A percentile compares a stretch with the other conserved stretches of the same genome.
phyloP scores from a whole-genome alignment of 768 basidiomycete species.

The Leccinum longicurvipes region DNA sequence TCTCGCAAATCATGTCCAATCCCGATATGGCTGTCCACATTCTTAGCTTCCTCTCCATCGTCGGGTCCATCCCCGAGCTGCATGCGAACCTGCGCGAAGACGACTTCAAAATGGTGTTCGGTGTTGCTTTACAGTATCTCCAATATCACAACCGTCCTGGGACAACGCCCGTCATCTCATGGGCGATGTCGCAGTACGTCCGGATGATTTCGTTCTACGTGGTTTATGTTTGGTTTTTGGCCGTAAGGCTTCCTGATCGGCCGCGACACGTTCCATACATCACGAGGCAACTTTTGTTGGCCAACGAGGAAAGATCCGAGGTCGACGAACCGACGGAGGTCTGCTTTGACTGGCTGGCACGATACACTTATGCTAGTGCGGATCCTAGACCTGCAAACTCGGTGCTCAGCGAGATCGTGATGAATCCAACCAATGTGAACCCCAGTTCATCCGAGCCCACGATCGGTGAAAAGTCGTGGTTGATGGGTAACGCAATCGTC shows the following conservation, averaged over 20 bases:
- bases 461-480: slow-evolving; percentile 72
- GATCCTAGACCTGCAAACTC: slow-evolving; percentile 87
- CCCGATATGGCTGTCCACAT: slow-evolving; percentile 95
- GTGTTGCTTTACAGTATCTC: slow-evolving; percentile 90
- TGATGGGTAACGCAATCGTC: slow-evolving; percentile 79
- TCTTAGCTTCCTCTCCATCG: slow-evolving; percentile 83
- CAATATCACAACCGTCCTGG: slow-evolving; percentile 79
- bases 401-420: slow-evolving; percentile 74
- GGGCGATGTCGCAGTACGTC: slow-evolving; percentile 89
- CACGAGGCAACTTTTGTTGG: slow-evolving; percentile 78
- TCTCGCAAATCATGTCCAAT: slow-evolving; percentile 93
- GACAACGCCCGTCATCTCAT: slow-evolving; percentile 60
- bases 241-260: slow-evolving; percentile 77
- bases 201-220: slow-evolving; percentile 85
- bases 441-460: slow-evolving; percentile 37
- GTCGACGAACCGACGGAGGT: slow-evolving; percentile 93
- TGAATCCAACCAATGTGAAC: slow-evolving; percentile 45
- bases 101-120: slow-evolving; percentile 93
- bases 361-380: slow-evolving; percentile 92
- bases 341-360: slow-evolving; percentile 95
- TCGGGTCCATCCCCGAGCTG: slow-evolving; percentile 75
- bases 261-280: slow-evolving; percentile 82
- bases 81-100: slow-evolving; percentile 89
- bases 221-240: slow-evolving; percentile 94
- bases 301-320: slow-evolving; percentile 69